Evolutionary conservation across 2,329 filamentous ascomycete species (phyloP).

Genomic region (Huntiella abstrusa): DNA sequence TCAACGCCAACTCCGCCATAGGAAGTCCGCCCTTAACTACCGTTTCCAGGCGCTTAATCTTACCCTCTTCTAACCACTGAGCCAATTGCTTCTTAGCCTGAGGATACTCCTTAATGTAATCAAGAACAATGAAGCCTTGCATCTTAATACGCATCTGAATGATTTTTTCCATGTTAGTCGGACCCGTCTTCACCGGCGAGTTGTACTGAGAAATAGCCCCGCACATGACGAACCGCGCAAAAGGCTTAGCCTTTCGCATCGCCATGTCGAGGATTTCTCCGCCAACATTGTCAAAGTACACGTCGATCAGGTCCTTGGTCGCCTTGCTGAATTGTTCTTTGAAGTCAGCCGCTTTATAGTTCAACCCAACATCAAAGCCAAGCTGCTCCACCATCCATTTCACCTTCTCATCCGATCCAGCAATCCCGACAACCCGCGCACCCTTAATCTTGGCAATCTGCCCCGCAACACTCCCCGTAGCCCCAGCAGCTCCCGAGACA

Average conservation of each 20-base stretch:
- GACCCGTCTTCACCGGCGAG: conserved; percentile 27
- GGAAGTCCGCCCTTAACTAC: conserved; percentile 50
- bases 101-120: conserved; percentile 39
- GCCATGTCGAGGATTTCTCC: conserved; percentile 52
- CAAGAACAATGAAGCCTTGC: conserved; percentile 57
- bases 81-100: conserved; percentile 41
- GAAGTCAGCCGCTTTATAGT: conserved; percentile 50
- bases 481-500: conserved; percentile 59
- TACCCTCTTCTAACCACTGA: conserved; percentile 52
- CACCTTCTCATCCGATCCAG: conserved; percentile 49
- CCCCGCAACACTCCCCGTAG: conserved; percentile 56
- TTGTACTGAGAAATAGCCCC: conserved; percentile 56
- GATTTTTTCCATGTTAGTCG: conserved; percentile 34
- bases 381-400: conserved; percentile 43
- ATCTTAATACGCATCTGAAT: conserved; percentile 38
- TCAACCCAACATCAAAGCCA: conserved; percentile 47
- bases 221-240: conserved; percentile 52
- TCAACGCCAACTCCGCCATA: conserved; percentile 42
- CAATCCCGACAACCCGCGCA: conserved; percentile 41
- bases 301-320: conserved; percentile 41
- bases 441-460: conserved; percentile 64
- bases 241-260: conserved; percentile 40
- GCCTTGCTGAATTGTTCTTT: conserved; percentile 38
- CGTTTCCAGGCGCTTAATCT: conserved; percentile 52
- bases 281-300: conserved; percentile 57